Evolutionary conservation across 208 protist genomes (phyloP).

Genomic region (Acanthamoeba castellanii): DNA sequence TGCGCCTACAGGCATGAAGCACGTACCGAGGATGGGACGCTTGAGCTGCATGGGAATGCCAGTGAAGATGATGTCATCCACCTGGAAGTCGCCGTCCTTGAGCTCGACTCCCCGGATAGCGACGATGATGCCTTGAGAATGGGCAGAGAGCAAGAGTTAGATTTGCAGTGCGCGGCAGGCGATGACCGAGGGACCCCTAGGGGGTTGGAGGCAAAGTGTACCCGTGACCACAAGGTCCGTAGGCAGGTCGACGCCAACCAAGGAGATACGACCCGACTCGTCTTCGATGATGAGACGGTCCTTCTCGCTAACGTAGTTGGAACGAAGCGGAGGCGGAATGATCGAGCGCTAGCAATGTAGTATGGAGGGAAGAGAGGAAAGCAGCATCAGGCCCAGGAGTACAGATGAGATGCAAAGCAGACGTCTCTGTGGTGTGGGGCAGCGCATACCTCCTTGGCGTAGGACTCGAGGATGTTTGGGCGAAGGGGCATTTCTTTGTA

Average conservation of each 20-base stretch:
- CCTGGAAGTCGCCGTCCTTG: constrained; percentile 76
- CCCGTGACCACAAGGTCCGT: constrained; percentile 16
- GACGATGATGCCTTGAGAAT: constrained; percentile 75
- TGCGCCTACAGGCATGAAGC: background rate
- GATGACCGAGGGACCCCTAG: background rate
- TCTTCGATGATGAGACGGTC: constrained; percentile 83
- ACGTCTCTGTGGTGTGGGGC: background rate
- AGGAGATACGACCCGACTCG: constrained; percentile 80
- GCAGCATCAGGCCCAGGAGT: background rate
- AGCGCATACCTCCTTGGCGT: constrained; percentile 76
- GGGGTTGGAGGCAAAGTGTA: background rate
- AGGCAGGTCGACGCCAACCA: constrained; percentile 68
- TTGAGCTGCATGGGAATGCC: constrained; percentile 61
- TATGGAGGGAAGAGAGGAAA: background rate
- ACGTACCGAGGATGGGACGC: background rate
- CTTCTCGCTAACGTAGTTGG: constrained; percentile 63
- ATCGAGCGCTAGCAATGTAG: constrained; percentile 69
- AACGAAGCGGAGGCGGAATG: constrained; percentile 71
- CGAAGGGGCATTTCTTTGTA: constrained; percentile 85
- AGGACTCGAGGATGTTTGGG: constrained; percentile 83
- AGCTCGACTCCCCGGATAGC: constrained; percentile 71
- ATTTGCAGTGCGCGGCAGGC: background rate
- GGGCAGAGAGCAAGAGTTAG: background rate
- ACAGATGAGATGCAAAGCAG: background rate
- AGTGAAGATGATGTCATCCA: constrained; percentile 77